Evolutionary conservation across 2,329 filamentous ascomycete species (phyloP).

Genomic region (Xylaria hypoxylon): DNA sequence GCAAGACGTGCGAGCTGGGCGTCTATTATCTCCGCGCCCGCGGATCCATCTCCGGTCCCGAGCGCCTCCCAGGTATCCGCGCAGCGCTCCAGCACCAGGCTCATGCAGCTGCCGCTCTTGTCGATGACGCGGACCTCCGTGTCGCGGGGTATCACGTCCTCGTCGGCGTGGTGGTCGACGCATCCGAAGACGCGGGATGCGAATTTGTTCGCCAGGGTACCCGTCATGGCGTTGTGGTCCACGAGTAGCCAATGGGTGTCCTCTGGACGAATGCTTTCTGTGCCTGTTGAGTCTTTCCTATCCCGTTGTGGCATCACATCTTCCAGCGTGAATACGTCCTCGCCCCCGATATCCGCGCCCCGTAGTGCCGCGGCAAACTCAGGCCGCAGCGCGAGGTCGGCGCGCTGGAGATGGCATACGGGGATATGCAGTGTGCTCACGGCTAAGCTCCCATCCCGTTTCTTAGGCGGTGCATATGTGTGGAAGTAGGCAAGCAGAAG

Average conservation of each 20-base stretch:
- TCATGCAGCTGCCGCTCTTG: constrained; percentile 78
- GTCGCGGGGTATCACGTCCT: constrained; percentile 62
- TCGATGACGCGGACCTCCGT: constrained; percentile 70
- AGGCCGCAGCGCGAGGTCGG: constrained; percentile 77
- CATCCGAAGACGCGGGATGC: constrained; percentile 68
- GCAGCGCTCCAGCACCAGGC: constrained; percentile 73
- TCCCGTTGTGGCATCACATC: constrained; percentile 58
- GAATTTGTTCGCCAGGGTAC: constrained; percentile 67
- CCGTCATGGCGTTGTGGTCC: constrained; percentile 81
- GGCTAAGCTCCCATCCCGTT: background rate
- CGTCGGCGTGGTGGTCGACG: constrained; percentile 85
- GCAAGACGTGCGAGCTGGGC: constrained; percentile 74
- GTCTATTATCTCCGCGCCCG: constrained; percentile 55
- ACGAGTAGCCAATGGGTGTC: constrained; percentile 79
- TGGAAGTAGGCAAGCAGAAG: constrained; percentile 80
- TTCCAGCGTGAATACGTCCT: constrained; percentile 74
- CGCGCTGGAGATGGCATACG: constrained; percentile 75
- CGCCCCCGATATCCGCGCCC: constrained; percentile 67
- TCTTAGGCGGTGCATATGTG: constrained; percentile 65
- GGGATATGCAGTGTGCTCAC: constrained; percentile 70
- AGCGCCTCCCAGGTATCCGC: constrained; percentile 68
- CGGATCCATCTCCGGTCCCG: constrained; percentile 41
- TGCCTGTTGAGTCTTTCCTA: background rate
- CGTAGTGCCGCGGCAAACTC: constrained; percentile 76
- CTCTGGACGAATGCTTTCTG: constrained; percentile 54